phyloP scores from a whole-genome alignment of 805 yeast genomes.

The Zygotorulaspora chibaensis region DNA sequence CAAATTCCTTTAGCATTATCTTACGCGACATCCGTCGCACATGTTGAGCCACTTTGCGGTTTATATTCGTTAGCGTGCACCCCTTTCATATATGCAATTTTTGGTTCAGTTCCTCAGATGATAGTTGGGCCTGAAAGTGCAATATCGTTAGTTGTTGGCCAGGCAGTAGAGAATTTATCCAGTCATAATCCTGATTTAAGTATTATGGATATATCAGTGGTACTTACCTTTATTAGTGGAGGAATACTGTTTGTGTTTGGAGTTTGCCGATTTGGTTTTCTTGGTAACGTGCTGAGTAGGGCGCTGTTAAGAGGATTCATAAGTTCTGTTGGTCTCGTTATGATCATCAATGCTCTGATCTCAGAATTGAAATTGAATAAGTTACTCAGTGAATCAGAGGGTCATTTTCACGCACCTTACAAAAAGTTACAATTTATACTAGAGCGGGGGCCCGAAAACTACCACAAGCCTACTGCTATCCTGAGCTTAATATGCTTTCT shows the following conservation, averaged over 20 bases:
- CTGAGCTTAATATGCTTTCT: slow-evolving; percentile 54
- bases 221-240: slow-evolving; percentile 74
- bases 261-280: slow-evolving; percentile 75
- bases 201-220: slow-evolving; percentile 56
- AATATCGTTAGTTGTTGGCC: slow-evolving; percentile 77
- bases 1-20: slow-evolving; percentile 77
- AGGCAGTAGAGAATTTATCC: slow-evolving; percentile 56
- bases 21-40: slow-evolving; percentile 79
- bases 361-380: slow-evolving; percentile 65
- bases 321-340: slow-evolving; percentile 78
- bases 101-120: slow-evolving; percentile 86
- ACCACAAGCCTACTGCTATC: slow-evolving; percentile 55
- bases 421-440: slow-evolving; percentile 60
- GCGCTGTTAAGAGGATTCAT: slow-evolving; percentile 78
- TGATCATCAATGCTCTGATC: slow-evolving; percentile 72
- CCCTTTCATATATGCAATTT: slow-evolving; percentile 68
- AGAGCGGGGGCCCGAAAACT: slow-evolving; percentile 41
- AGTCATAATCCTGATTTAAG: slow-evolving; percentile 41
- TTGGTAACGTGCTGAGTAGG: slow-evolving; percentile 74
- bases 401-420: slow-evolving; percentile 64
- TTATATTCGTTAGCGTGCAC: slow-evolving; percentile 71
- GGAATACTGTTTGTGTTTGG: slow-evolving; percentile 68
- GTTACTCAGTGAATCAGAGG: slow-evolving; percentile 42
- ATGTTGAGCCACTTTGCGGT: slow-evolving; percentile 77
- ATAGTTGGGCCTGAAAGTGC: slow-evolving; percentile 93